Evolutionary conservation across 371 early-diverging fungal genomes (phyloP), one percentile per base, ranked within the genome.

Genomic region (Mortierella sp.): DNA sequence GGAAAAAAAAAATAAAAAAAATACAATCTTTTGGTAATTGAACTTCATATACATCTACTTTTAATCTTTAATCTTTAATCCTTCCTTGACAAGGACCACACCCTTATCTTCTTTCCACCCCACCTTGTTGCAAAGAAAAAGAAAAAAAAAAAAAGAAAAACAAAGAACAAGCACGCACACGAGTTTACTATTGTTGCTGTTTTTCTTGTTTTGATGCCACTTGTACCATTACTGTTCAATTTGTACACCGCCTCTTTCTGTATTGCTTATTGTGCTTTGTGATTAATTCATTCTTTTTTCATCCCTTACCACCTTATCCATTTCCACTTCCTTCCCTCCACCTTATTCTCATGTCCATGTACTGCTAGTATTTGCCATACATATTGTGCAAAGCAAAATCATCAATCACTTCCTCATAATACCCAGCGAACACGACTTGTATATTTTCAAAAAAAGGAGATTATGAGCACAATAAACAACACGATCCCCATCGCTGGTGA

Each of bases 391-490:
- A 12, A 43, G 45, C 3, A 43, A 17, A 17, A 12, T 19, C 45
- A 43, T 43, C 19, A 9, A 43, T 43, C 17, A 43, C 45, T 43
- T 15, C 19, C 45, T 17, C 45, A 17, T 19, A 32, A 57, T 19
- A 32, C 57, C 8, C 57, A 57, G 10, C 53, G 22, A 9, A 51
- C 53, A 51, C 53, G 53, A 51, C 53, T 51, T 51, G 53, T 51
- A 29, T 56, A 32, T 32, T 29, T 32, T 56, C 4, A n/a, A 23
- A 61, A 64, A 35, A 35, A 37, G 37, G 42, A 53, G 61, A 61
- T 26, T 31, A 70, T 70, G 70, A 63, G 63, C 70, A 63, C 57
- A n/a, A 49, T 58, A 63, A 70, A 70, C 64, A 63, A 61, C 68
- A 61, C 68, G 67, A 58, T 19, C 34, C 12, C 63, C 32, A 26